Evolutionary conservation across 805 yeast genomes (phyloP).

Genomic region (Saccharomycopsis malanga): DNA sequence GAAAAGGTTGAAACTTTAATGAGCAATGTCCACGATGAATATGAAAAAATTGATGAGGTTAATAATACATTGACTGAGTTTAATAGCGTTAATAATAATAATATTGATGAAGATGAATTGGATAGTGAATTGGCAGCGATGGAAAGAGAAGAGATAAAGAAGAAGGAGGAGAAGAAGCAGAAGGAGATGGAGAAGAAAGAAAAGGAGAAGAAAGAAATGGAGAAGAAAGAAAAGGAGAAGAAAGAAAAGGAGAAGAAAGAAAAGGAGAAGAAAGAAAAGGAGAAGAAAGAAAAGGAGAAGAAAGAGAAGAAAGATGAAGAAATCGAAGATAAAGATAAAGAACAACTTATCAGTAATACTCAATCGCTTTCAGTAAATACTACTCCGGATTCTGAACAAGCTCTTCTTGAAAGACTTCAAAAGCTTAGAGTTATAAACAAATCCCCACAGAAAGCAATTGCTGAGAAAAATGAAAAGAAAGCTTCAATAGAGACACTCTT

Average conservation of each 20-base stretch:
- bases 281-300: conserved; percentile 15
- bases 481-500: background rate
- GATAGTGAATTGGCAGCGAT: conserved; percentile 22
- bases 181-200: conserved; percentile 21
- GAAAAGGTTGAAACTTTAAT: conserved; percentile 15
- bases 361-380: background rate
- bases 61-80: conserved; percentile 13
- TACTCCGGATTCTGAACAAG: too few species aligned
- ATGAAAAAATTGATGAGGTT: conserved; percentile 12
- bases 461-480: conserved; percentile 3
- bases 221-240: conserved; percentile 23
- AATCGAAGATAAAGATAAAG: too few species aligned
- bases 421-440: conserved; percentile 4
- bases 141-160: conserved; percentile 14
- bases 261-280: background rate
- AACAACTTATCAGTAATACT: too few species aligned
- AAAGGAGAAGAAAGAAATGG: conserved; percentile 23
- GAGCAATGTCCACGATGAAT: conserved; percentile 15
- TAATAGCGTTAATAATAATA: conserved; percentile 22
- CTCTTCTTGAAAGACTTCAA: conserved; percentile 5
- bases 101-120: conserved; percentile 25
- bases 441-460: too few species aligned
- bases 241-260: conserved; percentile 23
- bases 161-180: conserved; percentile 11
- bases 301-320: conserved; percentile 22